These are phyloP conservation scores for Diplodia corticola DNA, from an alignment of 2,329 filamentous ascomycete species.

Conservation along the genomic window DNA sequence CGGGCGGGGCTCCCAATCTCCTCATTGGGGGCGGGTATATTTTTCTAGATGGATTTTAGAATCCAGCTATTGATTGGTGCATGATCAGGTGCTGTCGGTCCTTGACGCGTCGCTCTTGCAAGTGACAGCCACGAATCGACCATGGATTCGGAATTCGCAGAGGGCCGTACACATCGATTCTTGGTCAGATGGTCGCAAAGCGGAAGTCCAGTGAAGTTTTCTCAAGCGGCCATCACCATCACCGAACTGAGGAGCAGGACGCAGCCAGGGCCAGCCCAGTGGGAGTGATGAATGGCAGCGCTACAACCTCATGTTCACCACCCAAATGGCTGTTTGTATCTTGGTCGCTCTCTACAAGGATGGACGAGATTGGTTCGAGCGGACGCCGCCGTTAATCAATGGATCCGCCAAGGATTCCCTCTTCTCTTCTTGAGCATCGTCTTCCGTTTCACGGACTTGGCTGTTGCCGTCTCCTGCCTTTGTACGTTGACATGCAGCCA, in stretches of 20 bases:
- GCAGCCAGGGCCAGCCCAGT: not conserved
- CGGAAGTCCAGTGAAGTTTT: not conserved
- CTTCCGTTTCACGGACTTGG: not conserved
- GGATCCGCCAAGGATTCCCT: no score
- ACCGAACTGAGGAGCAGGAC: not conserved
- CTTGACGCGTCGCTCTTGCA: not conserved
- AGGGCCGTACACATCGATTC: not conserved
- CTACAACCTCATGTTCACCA: not conserved
- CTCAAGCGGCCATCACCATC: not conserved
- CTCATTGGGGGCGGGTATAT: not conserved
- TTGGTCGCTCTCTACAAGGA: constrained; percentile 1
- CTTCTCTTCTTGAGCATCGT: not conserved
- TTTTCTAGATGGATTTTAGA: not conserved
- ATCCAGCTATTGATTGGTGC: not conserved
- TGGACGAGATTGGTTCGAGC: not conserved
- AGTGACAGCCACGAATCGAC: not conserved
- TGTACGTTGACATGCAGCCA: not conserved
- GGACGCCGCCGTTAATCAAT: no score
- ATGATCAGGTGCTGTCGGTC: not conserved
- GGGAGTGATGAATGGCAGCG: not conserved
- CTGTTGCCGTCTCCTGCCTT: not conserved
- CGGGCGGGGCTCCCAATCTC: constrained; percentile 3
- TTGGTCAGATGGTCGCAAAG: not conserved
- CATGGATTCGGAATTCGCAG: not conserved
- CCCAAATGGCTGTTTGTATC: constrained; percentile 6